A percentile compares a stretch with the other conserved stretches of the same genome.
Evolutionary conservation across 1,284 basidiomycete species (phyloP).

Genomic region (Hymenochaete sp.): DNA sequence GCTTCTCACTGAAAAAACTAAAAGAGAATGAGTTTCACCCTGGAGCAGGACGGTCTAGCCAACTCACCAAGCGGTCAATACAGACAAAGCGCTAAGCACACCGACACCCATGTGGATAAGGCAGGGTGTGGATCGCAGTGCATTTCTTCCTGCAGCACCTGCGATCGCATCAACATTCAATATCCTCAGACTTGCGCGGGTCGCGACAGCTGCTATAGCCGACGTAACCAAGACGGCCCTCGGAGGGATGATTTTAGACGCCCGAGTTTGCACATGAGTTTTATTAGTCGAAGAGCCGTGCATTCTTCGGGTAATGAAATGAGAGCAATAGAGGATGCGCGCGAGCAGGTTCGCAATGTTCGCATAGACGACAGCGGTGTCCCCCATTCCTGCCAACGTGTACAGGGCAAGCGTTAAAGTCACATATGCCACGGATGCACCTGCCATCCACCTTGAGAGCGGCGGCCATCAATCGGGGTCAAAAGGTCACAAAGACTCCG

Average conservation of each 20-base stretch:
- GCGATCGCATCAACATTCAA: conserved; percentile 6
- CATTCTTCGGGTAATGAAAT: conserved; percentile 26
- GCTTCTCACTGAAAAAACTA: conserved; percentile 10
- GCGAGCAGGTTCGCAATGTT: conserved; percentile 59
- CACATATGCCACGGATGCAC: conserved; percentile 57
- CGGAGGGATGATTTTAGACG: conserved; percentile 4
- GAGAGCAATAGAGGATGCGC: conserved; percentile 45
- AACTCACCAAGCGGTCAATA: conserved; percentile 8
- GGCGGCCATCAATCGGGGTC: background rate
- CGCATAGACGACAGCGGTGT: conserved; percentile 66
- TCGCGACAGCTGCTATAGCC: conserved; percentile 6
- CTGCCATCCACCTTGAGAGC: conserved; percentile 51
- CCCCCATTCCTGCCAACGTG: conserved; percentile 41
- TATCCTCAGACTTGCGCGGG: conserved; percentile 7
- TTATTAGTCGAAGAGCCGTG: background rate
- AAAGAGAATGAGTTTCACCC: background rate
- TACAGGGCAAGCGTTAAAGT: conserved; percentile 43
- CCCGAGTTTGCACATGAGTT: background rate
- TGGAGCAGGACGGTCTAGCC: background rate
- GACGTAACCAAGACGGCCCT: conserved; percentile 5
- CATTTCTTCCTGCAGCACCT: conserved; percentile 1
- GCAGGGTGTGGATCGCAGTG: conserved; percentile 6
- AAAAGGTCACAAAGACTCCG: background rate
- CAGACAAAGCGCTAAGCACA: conserved; percentile 5
- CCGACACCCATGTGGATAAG: conserved; percentile 12